phyloP scores from a whole-genome alignment of 2,329 filamentous ascomycete species.

The Colletotrichum chrysophilum region DNA sequence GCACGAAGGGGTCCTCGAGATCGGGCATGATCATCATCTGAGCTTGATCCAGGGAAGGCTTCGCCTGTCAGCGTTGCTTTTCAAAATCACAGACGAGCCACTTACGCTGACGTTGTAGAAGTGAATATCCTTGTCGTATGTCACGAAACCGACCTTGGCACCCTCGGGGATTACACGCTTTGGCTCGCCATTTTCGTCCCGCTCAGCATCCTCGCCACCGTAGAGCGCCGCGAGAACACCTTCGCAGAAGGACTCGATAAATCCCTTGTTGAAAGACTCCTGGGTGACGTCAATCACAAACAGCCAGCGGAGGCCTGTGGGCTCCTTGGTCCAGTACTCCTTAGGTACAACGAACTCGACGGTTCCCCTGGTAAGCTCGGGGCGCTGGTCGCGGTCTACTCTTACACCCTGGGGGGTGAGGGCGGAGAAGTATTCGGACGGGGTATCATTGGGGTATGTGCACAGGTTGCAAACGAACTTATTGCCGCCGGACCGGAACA shows the following conservation, averaged over 20 bases:
- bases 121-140: conserved; percentile 95
- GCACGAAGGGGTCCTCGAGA: conserved; percentile 94
- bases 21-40: conserved; percentile 99
- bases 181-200: conserved; percentile 57
- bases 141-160: conserved; percentile 91
- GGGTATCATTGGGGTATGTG: conserved; percentile 94
- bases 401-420: conserved; percentile 86
- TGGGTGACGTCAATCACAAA: conserved; percentile 95
- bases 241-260: conserved; percentile 87
- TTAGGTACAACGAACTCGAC: conserved; percentile 97
- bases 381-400: conserved; percentile 85
- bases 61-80: not conserved
- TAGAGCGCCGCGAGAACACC: conserved; percentile 88
- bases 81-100: conserved; percentile 24
- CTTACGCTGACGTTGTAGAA: conserved; percentile 93
- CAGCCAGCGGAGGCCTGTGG: conserved; percentile 84
- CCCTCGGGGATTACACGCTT: conserved; percentile 73
- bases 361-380: conserved; percentile 88
- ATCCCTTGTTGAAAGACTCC: conserved; percentile 89
- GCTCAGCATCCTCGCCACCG: conserved; percentile 63
- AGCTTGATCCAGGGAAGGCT: conserved; percentile 80
- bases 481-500: conserved; percentile 90
- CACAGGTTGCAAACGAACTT: conserved; percentile 99
- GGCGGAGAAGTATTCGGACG: conserved; percentile 90
- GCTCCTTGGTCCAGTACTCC: conserved; percentile 97